Base-by-base conservation (phyloP, 495 filamentous ascomycete species). In the Thermochaetoides thermophila region DNA sequence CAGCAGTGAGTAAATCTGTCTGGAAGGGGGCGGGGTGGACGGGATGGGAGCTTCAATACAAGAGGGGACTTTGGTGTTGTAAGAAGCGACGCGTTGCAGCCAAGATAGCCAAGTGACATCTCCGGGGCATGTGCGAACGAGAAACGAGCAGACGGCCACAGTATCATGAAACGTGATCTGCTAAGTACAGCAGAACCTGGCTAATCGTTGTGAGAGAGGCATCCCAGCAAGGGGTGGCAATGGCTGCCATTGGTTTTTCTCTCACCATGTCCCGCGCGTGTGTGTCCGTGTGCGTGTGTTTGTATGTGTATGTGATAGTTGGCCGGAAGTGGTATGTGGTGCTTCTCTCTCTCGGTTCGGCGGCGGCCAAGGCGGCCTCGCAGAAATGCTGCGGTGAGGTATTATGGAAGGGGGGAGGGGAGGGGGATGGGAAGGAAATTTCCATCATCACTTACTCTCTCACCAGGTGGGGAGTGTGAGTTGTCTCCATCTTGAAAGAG, bases 401-500 rank as follows among this genome's bases (percentile, higher is more conserved):
- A n/a, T n/a, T 24, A 24, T 24, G 21, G 21, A 11, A 24, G 6
- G 21, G 55, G 52, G 45, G 43, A 49, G 54, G 66, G 71, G 65
- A 69, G 64, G 65, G 42, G 41, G 23, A 14, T 34, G 71, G 74
- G 70, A 76, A 78, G 71, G 68, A 81, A 84, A 79, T 58, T 55
- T 60, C 6, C 64, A 60, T 64, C 50, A 55, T 48, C 59, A 96
- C 89, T 95, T 93, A 97, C 89, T 96, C 89, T 94, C 91, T 78
- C 63, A 95, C 93, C 55, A 87, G 71, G 48, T 93, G 81, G 37
- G 81, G 66, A 45, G 91, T 84, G 64, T 99, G 89, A 45, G 78
- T 87, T 29, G 91, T 96, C 43, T 95, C 84, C 54, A 84, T 81
- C 56, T 99, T 99, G 72, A 96, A 96, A 42, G 71, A 67, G 64